Percentiles rank a stretch among this genome's conserved stretches.
phyloP scores from a whole-genome alignment of 1,284 basidiomycete species.

The Apiotrichum sp. region DNA sequence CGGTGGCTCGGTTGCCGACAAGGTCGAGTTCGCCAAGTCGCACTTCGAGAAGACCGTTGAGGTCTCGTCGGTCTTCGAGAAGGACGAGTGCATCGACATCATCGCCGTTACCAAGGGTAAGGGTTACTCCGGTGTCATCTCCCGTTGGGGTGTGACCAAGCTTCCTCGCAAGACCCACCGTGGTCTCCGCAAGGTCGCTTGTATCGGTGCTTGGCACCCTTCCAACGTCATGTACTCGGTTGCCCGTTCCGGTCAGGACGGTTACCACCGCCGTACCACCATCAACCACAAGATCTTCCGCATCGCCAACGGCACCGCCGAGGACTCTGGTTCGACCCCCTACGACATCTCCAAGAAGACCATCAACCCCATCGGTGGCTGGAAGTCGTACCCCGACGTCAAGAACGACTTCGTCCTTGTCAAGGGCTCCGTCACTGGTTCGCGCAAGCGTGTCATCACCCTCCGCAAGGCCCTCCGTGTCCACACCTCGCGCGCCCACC shows the following conservation, averaged over 20 bases:
- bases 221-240: conserved; percentile 99
- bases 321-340: conserved; percentile 84
- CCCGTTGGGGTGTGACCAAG: conserved; percentile 98
- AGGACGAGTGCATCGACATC: conserved; percentile 94
- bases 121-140: conserved; percentile 98
- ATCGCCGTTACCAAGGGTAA: conserved; percentile 99
- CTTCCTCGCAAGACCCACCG: conserved; percentile 98
- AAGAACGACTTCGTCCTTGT: conserved; percentile 97
- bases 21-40: conserved; percentile 92
- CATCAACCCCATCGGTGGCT: conserved; percentile 98
- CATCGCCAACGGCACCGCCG: conserved; percentile 74
- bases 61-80: conserved; percentile 80
- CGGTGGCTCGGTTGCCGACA: conserved; percentile 93
- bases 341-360: conserved; percentile 87
- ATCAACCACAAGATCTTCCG: conserved; percentile 84
- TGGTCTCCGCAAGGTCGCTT: conserved; percentile 98
- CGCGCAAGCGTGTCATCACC: conserved; percentile 82
- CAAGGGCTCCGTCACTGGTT: conserved; percentile 89
- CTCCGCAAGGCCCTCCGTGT: conserved; percentile 39
- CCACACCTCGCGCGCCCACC: conserved; percentile 52
- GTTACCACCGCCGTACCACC: conserved; percentile 98
- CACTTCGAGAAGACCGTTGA: conserved; percentile 97
- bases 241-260: conserved; percentile 99
- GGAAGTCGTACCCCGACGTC: conserved; percentile 95
- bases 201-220: conserved; percentile 99